Base-by-base conservation (phyloP, 2,329 filamentous ascomycete species). In the Scedosporium boydii region DNA sequence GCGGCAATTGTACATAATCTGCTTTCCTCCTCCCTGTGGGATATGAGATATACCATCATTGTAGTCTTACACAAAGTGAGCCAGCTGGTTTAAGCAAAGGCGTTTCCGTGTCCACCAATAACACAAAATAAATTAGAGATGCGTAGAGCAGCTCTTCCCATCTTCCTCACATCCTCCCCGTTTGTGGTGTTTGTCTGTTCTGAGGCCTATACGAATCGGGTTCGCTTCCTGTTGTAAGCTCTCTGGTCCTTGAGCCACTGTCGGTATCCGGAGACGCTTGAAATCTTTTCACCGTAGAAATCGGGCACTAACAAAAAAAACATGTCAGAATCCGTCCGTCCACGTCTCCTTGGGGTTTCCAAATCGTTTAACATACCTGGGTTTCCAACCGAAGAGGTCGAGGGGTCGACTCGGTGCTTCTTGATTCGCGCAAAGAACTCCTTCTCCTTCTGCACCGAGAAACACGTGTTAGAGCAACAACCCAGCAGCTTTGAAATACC, bases 271-370 rank as follows among this genome's bases (percentile, higher is more conserved):
- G 87, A 82, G 23, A 98, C 91, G 70, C 92, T 96, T 60, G 90
- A 90, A 69, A 99, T 96, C 82, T 97, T 98, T 79, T 99, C 95
- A 69, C 95, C 95, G 71, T 99, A 99, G 77, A 96, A 99, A 74
- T 99, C 95, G 53, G 93, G 93, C 1, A 96, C 90, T 82, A 61
- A 2, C 57, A 6, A 18, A 61, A 2, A 57, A 6, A n/a, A 34
- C 4, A 41, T 14, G 23, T 51, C 6, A 26, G 56, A 10, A 12
- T 64, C 44, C 58, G 58, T 38, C 7, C 14, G 27, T 41, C 26
- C 23, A 23, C 6, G 4, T 48, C 26, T 46, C 9, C 29, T 34
- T 10, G 34, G 12, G 6, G 42, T 3, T 3, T n/a, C 18, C 21
- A 38, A n/a, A 34, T 21, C 29, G 18, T 29, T 29, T 21, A 5